Evolutionary conservation across 116 monocot species (phyloP).

Genomic region (Trichopus zeylanicus): DNA sequence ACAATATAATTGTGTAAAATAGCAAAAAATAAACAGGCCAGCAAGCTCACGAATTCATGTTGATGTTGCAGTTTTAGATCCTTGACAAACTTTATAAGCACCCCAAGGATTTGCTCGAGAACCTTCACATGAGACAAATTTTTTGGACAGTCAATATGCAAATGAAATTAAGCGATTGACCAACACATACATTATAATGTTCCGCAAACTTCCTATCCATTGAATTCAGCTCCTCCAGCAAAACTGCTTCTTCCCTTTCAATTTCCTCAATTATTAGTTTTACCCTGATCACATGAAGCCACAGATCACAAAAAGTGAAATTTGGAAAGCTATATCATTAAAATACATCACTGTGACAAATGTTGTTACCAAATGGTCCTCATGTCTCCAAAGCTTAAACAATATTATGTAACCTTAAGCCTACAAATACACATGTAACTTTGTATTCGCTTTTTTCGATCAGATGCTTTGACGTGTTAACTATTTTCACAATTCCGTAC

Average conservation of each 20-base stretch:
- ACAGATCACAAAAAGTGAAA: neutral
- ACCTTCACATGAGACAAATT: conserved; percentile 31
- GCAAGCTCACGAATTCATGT: conserved; percentile 76
- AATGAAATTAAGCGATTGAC: neutral
- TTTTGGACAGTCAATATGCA: too few species aligned
- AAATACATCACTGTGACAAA: neutral
- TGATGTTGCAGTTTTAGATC: conserved; percentile 94
- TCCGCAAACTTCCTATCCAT: conserved; percentile 98
- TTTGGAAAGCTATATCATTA: neutral
- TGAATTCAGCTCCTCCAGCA: conserved; percentile 89
- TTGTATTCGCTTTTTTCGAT: too few species aligned
- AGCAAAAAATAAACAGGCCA: conserved; percentile 7
- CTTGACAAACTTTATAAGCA: conserved; percentile 86
- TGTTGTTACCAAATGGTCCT: too few species aligned
- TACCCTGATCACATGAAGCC: conserved; percentile 39
- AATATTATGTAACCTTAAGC: too few species aligned
- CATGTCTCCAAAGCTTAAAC: too few species aligned
- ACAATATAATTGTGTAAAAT: neutral
- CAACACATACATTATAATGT: conserved; percentile 72
- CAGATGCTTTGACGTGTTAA: too few species aligned
- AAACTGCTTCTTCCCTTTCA: conserved; percentile 75
- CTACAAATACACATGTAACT: too few species aligned
- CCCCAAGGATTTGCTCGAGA: conserved; percentile 85
- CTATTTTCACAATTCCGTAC: too few species aligned
- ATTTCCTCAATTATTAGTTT: conserved; percentile 92